Conservation (phyloP, 345 rosid genomes). For the Stellera chamaejasme region DNA sequence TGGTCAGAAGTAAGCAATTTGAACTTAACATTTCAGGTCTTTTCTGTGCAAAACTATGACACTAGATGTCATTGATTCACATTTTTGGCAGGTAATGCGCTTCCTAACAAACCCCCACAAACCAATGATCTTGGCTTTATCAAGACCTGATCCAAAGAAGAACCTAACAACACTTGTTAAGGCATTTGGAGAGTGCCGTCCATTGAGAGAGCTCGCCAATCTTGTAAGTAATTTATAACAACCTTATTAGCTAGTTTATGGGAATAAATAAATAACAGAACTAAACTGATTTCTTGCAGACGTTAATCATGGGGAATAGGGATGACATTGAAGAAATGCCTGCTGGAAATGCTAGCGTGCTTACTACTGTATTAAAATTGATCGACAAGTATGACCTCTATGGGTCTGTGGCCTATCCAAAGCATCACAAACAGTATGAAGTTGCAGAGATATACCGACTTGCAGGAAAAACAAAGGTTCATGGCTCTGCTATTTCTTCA, state of each 20-base stretch:
- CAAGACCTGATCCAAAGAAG: constrained; percentile 97
- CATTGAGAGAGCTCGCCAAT: constrained; percentile 88
- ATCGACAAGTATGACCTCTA: constrained; percentile 93
- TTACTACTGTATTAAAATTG: constrained; percentile 71
- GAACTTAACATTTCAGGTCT: background rate
- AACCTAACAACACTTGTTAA: constrained; percentile 85
- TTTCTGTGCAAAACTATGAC: background rate
- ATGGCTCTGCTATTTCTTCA: background rate
- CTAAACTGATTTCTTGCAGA: constrained; percentile 31
- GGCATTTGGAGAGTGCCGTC: constrained; percentile 94
- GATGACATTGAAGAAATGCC: constrained; percentile 87
- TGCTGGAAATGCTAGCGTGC: constrained; percentile 71
- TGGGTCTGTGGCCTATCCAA: constrained; percentile 89
- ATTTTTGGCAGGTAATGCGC: constrained; percentile 59
- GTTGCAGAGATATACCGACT: constrained; percentile 96
- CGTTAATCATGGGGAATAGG: constrained; percentile 89
- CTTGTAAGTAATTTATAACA: constrained; percentile 40
- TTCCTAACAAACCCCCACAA: constrained; percentile 95
- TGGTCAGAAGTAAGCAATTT: constrained; percentile 77
- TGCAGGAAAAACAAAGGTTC: constrained; percentile 84
- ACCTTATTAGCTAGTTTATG: background rate
- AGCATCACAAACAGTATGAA: constrained; percentile 93
- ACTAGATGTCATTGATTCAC: constrained; percentile 2
- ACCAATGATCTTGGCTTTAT: constrained; percentile 91
- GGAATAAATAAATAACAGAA: background rate